Evolutionary conservation across 192 early-diverging fungal species (phyloP), one percentile per base, ranked within the genome.

Genomic region (Physocladia obscura): DNA sequence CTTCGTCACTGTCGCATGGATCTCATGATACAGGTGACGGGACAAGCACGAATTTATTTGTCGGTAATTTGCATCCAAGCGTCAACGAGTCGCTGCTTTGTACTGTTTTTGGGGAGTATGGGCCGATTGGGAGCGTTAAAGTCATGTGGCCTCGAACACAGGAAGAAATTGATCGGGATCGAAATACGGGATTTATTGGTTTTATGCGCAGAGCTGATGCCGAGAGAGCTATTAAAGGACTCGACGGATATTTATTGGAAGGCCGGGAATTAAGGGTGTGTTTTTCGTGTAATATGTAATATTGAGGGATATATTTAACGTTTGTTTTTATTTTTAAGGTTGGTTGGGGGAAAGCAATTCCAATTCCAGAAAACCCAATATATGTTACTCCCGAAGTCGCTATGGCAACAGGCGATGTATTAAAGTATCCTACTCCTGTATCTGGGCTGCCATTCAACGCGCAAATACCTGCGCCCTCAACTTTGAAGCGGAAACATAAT

Each of bases 91-190:
- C 86, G 29, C 63, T 74, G 15, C 70, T 97, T 2, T 91, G 90
- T 55, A 67, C 78, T 69, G 85, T 83, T 32, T 97, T 97, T 88
- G 93, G 81, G 17, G 76, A 61, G 31, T 92, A 83, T 63, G 95
- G 95, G 0, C 88, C 94, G 0, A 93, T 97, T 64, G 94, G 85
- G 6, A 92, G 90, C 57, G 90, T 95, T 52, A 97, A 97, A 70
- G 90, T 97, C 48, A 93, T 97, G 95, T 94, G 94, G 93, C 93
- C 94, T 2, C 89, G 95, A 15, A 90, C 90, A 0, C 79, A 75
- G n/a, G 92, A 93, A 49, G 92, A 93, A 74, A 84, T 84, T 36
- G 89, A 89, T 22, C 85, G 94, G 11, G 83, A 86, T 48, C 77
- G 87, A 8, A 94, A 93, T 67, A 90, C 83, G 58, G 93, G 90